Evolutionary conservation across 305 asterid species (phyloP), one percentile per base, ranked within the genome.

Genomic region (Solanum chacoense): DNA sequence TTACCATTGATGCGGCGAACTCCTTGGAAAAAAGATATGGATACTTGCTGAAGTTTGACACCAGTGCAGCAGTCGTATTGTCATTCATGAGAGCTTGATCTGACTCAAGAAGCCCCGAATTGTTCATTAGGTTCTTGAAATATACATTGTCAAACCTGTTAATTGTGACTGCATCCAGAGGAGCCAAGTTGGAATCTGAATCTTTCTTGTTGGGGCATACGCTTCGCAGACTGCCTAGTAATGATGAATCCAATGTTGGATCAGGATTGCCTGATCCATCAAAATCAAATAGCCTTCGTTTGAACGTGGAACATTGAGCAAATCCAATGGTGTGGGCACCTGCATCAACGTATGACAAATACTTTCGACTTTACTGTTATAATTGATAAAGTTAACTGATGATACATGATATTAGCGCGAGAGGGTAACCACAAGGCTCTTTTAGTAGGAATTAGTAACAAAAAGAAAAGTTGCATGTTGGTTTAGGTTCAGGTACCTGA

Each of bases 221-320:
- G 69, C 87, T 77, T 24, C 95, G 94, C 75, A 94, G 85, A 87
- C 73, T 93, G 69, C 87, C 89, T 22, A 94, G 89, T 8, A 91
- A 84, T 8, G 94, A 90, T 14, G 89, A 75, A 22, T 95, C 96
- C 2, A 96, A 93, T 22, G 83, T 37, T 0, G 98, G 96, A 40
- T 96, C 98, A 1, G 98, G 98, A 89, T 95, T 95, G 10, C 98
- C 96, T 7, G 94, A 89, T 75, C 98, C 98, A 32, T 94, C 97
- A 67, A 93, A 95, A 90, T 96, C 75, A 81, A 93, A 96, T 28
- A 96, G 96, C 91, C 98, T 90, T 32, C 40, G 89, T 72, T 94
- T 95, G 89, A 96, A 96, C 29, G 97, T 93, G 69, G 55, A 88
- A 89, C 98, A 95, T 50, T 93, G 98, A 87, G 98, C 97, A 90